These are phyloP conservation scores for Hypoxylon sp. DNA, from an alignment of 2,329 filamentous ascomycete species.

Conservation along the genomic window DNA sequence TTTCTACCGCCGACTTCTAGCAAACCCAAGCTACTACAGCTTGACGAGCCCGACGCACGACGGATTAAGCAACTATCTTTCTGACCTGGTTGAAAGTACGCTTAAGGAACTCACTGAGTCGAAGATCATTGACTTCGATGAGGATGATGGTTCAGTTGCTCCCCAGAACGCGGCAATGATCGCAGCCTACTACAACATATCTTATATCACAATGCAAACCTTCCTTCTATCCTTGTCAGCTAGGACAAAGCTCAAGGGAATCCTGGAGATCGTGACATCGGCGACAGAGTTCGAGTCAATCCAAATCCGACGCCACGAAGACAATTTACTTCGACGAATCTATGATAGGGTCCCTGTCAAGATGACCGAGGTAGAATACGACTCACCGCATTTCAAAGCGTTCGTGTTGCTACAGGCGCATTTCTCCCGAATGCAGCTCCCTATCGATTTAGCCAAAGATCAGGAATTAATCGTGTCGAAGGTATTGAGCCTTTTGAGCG, in stretches of 20 bases:
- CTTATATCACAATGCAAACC: constrained; percentile 99
- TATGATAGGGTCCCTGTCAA: constrained; percentile 96
- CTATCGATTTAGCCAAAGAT: constrained; percentile 94
- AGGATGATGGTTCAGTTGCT: constrained; percentile 87
- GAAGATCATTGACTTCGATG: constrained; percentile 94
- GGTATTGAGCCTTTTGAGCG: constrained; percentile 86
- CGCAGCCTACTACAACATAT: constrained; percentile 98
- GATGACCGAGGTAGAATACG: constrained; percentile 84
- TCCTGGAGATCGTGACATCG: constrained; percentile 95
- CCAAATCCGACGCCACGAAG: constrained; percentile 92
- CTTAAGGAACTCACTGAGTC: constrained; percentile 90
- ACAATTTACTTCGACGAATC: constrained; percentile 84
- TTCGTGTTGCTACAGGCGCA: constrained; percentile 98
- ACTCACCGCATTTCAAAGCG: constrained; percentile 98
- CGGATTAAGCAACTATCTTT: constrained; percentile 91
- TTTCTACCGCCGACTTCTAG: constrained; percentile 92
- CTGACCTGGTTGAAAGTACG: constrained; percentile 92
- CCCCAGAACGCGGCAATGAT: constrained; percentile 98
- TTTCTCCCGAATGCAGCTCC: constrained; percentile 96
- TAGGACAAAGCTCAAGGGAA: constrained; percentile 93
- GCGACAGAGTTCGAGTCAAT: constrained; percentile 96
- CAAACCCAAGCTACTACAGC: constrained; percentile 97
- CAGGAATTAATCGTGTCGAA: constrained; percentile 88
- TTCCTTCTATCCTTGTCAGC: constrained; percentile 90
- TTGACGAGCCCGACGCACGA: constrained; percentile 89